Conservation (phyloP, 73 alveolate species). For the Blepharisma stoltei region DNA sequence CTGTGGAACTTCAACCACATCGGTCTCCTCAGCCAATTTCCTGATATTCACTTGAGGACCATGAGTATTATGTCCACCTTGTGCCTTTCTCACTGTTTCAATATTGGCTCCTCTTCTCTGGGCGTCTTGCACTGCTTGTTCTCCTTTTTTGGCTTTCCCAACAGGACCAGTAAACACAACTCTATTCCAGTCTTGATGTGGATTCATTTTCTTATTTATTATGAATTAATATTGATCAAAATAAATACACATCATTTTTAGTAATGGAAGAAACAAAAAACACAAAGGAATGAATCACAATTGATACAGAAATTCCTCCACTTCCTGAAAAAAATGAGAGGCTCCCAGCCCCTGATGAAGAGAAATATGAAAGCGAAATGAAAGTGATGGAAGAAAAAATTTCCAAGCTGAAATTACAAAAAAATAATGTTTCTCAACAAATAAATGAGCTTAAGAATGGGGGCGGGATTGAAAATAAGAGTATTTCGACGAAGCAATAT, state of each 20-base stretch:
- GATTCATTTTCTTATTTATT: background rate
- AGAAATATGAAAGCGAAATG: background rate
- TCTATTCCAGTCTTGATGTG: conserved; percentile 8
- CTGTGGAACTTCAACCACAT: background rate
- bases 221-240: too few relatives aligned
- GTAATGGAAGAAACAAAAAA: too few relatives aligned
- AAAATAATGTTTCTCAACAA: background rate
- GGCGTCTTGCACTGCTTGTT: background rate
- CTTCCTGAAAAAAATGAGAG: conserved; percentile 18
- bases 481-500: background rate
- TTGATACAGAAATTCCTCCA: conserved; percentile 25
- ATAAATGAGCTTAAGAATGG: background rate
- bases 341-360: conserved; percentile 23
- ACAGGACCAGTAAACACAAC: background rate
- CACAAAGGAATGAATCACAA: conserved; percentile 3
- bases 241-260: too few relatives aligned
- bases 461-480: background rate
- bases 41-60: background rate
- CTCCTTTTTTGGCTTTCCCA: background rate
- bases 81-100: background rate
- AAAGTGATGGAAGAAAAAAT: background rate
- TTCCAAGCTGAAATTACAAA: background rate
- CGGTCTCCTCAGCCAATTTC: background rate
- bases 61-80: background rate
- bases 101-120: background rate